Evolutionary conservation across 2,329 filamentous ascomycete species (phyloP), one percentile per base, ranked within the genome.

Genomic region (Thermothelomyces thermophilus): DNA sequence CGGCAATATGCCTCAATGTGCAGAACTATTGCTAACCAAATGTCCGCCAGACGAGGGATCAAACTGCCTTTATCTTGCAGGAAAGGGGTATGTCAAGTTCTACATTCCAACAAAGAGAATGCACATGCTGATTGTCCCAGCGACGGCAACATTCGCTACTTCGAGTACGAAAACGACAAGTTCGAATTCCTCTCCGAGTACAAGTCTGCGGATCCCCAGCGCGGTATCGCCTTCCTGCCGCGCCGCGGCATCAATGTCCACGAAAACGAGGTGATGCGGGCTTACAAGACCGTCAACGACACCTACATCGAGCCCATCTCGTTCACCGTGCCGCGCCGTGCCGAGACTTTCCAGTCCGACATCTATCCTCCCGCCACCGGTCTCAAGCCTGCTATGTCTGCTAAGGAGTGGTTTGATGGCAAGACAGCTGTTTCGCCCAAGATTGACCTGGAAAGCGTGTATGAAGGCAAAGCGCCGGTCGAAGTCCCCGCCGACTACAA

Each of bases 91-190:
- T 74, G 86, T 71, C 20, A 22, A 30, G 35, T 5, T 41, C 34
- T 33, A 3, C 2, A 14, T 9, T 8, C 1, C 20, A n/a, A 0
- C 8, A 5, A 17, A 19, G 10, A 41, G 26, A 5, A 13, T 6
- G 20, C n/a, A 17, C 50, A 33, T 44, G 26, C 40, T 56, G 35
- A 60, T 46, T 22, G 24, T 16, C 8, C 10, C 55, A 93, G 88
- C 69, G 93, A 98, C 66, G 93, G 93, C 64, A 98, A 98, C 71
- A 98, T 98, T 65, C 90, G 93, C 57, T 98, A 98, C 77, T 98
- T 87, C 68, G 93, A 98, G 71, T 95, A 94, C 64, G 87, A 94
- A 66, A 95, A 97, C 71, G 91, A 97, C 76, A 96, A 96, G 70
- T 96, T 98, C 66, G 91, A 98, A 70, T 95, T 87, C 70, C 74